Percentiles rank a stretch among this genome's conserved stretches.
Conservation (phyloP, 306 rosid species). For the Sicyos edulis region DNA sequence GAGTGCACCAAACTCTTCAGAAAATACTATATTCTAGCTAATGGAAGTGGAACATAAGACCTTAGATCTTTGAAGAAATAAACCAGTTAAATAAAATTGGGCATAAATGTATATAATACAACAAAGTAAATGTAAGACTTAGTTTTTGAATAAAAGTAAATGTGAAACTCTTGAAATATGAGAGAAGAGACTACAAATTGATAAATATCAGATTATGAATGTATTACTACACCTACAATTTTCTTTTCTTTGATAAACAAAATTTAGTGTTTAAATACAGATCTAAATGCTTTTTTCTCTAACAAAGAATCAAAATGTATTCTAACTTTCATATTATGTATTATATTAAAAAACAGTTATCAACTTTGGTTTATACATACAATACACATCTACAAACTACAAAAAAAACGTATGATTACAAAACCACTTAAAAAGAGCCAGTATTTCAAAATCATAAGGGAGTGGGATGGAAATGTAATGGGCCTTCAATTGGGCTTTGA, state of each 20-base stretch:
- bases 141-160: too few relatives aligned
- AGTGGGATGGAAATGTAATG: slow-evolving; percentile 5
- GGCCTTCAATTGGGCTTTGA: slow-evolving; percentile 11
- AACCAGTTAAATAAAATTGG: too few relatives aligned
- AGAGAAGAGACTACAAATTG: neutral
- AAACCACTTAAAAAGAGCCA: slow-evolving; percentile 1
- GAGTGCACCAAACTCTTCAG: too few relatives aligned
- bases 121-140: too few relatives aligned
- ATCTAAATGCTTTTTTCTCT: neutral
- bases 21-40: too few relatives aligned
- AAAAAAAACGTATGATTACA: neutral
- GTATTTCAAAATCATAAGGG: neutral
- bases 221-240: too few relatives aligned
- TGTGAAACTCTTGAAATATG: neutral
- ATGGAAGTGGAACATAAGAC: too few relatives aligned
- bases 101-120: too few relatives aligned
- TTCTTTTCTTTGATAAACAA: too few relatives aligned
- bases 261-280: neutral
- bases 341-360: neutral
- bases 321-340: neutral
- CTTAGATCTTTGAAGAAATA: too few relatives aligned
- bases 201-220: too few relatives aligned
- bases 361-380: neutral
- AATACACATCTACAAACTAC: neutral
- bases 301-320: neutral